phyloP scores from a whole-genome alignment of 768 basidiomycete species.

The Mrakia hoshinonis region DNA sequence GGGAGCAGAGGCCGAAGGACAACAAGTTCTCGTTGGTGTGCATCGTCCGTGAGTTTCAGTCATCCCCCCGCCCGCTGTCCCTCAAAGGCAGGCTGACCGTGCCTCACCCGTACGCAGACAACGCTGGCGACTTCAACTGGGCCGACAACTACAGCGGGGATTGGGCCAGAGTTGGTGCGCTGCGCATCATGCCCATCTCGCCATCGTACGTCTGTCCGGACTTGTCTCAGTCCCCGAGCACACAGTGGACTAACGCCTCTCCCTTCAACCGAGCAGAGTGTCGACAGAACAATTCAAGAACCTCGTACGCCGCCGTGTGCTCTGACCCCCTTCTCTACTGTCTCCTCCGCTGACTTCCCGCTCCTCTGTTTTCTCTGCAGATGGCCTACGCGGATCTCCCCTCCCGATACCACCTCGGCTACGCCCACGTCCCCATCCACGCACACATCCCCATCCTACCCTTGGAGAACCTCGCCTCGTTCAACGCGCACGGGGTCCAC shows the following conservation, averaged over 20 bases:
- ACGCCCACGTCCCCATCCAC: neutral
- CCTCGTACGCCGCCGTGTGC: neutral
- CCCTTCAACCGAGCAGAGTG: neutral
- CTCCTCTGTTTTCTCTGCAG: neutral
- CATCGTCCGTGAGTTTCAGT: constrained; percentile 19
- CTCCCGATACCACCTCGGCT: constrained; percentile 1
- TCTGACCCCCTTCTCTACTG: neutral
- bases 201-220: neutral
- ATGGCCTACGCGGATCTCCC: neutral
- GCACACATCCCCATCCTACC: constrained; percentile 20
- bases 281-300: neutral
- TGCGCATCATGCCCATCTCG: constrained; percentile 10
- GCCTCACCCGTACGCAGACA: neutral
- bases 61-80: neutral
- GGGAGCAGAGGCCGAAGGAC: constrained; percentile 12
- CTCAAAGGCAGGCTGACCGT: neutral
- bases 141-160: constrained; percentile 12
- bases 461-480: neutral
- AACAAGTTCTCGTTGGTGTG: constrained; percentile 8
- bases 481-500: constrained; percentile 10
- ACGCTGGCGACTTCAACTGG: constrained; percentile 10
- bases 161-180: neutral
- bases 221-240: too few species aligned
- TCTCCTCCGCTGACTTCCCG: neutral
- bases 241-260: neutral